Conservation (phyloP, 495 filamentous ascomycete genomes). For the Tuber melanosporum region DNA sequence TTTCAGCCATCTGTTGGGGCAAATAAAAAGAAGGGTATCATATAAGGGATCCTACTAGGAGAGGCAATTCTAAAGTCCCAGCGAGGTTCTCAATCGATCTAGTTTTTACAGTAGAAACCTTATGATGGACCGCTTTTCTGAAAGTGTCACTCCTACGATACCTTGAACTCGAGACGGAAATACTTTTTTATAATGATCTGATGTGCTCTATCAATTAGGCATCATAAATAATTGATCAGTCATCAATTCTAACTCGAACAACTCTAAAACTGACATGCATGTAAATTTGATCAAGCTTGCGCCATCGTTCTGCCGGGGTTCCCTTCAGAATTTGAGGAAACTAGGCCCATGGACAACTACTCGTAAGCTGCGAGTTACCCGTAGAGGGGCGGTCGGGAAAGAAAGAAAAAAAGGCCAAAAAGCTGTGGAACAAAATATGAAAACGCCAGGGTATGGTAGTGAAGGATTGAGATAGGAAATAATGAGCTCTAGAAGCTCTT, state of each 20-base stretch:
- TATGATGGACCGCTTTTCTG: neutral
- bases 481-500: no score
- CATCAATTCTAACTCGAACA: neutral
- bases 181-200: neutral
- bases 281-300: neutral
- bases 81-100: no score
- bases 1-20: neutral
- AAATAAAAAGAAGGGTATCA: neutral
- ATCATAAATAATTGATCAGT: neutral
- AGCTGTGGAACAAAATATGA: no score
- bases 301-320: neutral
- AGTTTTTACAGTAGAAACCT: neutral
- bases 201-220: neutral
- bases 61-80: neutral
- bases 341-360: no score
- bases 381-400: no score
- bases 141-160: neutral
- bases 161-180: neutral
- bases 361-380: no score
- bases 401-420: no score
- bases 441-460: no score
- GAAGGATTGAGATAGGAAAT: no score
- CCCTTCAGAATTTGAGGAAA: no score
- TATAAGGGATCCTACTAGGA: neutral
- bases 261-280: neutral